phyloP scores from a whole-genome alignment of 176 grass and related monocot species.

The Pontederia paniculata region DNA sequence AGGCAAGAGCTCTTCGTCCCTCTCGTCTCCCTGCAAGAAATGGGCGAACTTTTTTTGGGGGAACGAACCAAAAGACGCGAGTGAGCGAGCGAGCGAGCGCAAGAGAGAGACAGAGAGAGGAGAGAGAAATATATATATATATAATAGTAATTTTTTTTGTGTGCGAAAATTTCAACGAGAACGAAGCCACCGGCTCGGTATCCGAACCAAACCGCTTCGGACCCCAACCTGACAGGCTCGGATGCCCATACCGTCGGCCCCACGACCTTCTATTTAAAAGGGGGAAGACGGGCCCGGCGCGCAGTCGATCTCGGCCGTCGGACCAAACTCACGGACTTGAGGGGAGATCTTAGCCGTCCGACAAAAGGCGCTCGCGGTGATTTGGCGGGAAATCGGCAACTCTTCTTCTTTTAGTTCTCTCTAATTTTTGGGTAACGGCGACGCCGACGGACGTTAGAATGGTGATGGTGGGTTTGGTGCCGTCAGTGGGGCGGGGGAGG shows the following conservation, averaged over 20 bases:
- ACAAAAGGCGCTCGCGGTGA: too few relatives aligned
- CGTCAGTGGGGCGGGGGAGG: too few relatives aligned
- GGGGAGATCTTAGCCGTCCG: neutral
- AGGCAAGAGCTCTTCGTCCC: neutral
- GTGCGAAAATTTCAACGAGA: slow-evolving; percentile 52
- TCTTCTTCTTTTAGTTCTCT: too few relatives aligned
- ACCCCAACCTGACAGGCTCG: slow-evolving; percentile 1
- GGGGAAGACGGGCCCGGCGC: too few relatives aligned
- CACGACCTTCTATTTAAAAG: neutral
- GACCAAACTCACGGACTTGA: too few relatives aligned
- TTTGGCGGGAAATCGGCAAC: slow-evolving; percentile 15
- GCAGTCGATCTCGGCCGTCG: neutral
- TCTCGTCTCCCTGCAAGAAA: neutral
- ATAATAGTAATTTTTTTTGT: too few relatives aligned
- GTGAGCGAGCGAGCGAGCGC: slow-evolving; percentile 15
- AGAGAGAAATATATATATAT: slow-evolving; percentile 40
- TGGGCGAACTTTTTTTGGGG: slow-evolving; percentile 34
- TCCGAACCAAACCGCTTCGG: neutral
- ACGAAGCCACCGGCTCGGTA: slow-evolving; percentile 1
- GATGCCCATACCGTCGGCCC: neutral
- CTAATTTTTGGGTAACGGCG: too few relatives aligned
- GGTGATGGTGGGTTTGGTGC: too few relatives aligned
- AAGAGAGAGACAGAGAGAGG: slow-evolving; percentile 22
- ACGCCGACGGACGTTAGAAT: too few relatives aligned
- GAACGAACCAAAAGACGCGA: slow-evolving; percentile 27